Base-by-base conservation (phyloP, 768 basidiomycete species). In the Hygrophoropsis aurantiaca region DNA sequence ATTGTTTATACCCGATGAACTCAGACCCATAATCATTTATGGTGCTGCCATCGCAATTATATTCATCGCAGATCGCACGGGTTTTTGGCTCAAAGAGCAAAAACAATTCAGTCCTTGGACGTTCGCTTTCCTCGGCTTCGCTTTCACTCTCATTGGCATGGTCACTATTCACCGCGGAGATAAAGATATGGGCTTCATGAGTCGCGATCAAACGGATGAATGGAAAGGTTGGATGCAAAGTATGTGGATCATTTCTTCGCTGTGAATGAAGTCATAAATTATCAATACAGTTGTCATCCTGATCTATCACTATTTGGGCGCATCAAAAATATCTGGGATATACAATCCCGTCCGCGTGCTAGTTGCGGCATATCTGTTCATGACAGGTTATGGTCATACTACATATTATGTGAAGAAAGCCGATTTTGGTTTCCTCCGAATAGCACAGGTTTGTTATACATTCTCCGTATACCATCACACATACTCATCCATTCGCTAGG, bases 171-270 rank as follows among this genome's bases (percentile, higher is more conserved):
- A 81, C 60, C 78, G 78, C 16, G 77, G 76, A 15, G 90, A 90
- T 54, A 90, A 86, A 58, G 91, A 97, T 59, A 67, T 87, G 42
- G 93, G 93, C 0, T 90, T 94, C 67, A 71, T 97, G 56, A 94
- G 92, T 58, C 78, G 93, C 47, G 90, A 94, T 41, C 91, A 95
- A 65, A 95, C 92, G 1, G 91, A 97, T 55, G 93, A 97, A 67
- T 97, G 93, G 93, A 95, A 95, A 66, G 93, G 93, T 3, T 97
- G 93, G 93, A 97, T 97, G 93, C 93, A 97, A 73, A 75, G 91
- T 91, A 58, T 46, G 86, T 65, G 5, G 16, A 21, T 42, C 36
- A 27, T 35, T 24, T 41, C 11, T 20, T 20, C 19, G 34, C 2
- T 23, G 20, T 40, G 5, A 33, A n/a, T 10, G 26, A 41, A 40